Percentiles rank a stretch among this genome's conserved stretches.
phyloP scores from a whole-genome alignment of 805 yeast genomes.

The Metschnikowia chrysomelidarum region DNA sequence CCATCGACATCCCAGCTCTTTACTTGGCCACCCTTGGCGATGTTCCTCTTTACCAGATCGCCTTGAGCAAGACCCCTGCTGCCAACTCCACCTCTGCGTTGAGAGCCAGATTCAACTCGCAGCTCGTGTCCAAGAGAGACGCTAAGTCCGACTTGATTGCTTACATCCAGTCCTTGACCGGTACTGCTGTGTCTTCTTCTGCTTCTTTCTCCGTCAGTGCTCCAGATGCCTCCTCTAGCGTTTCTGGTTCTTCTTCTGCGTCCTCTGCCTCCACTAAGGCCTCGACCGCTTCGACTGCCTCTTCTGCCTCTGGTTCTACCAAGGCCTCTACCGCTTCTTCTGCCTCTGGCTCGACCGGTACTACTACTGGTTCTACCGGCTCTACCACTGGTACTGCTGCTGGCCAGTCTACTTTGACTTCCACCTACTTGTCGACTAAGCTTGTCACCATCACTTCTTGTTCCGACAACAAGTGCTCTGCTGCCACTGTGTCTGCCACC shows the following conservation, averaged over 20 bases:
- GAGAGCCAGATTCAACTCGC: conserved; percentile 34
- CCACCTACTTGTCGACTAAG: conserved; percentile 18
- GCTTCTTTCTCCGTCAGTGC: conserved; percentile 15
- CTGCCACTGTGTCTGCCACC: conserved; percentile 26
- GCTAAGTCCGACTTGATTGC: conserved; percentile 25
- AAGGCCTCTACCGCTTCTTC: conserved; percentile 13
- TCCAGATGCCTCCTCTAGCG: conserved; percentile 13
- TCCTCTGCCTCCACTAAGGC: too few relatives aligned
- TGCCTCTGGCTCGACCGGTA: conserved; percentile 12
- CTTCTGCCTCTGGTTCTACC: conserved; percentile 18
- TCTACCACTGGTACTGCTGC: conserved; percentile 14
- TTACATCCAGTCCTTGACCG: conserved; percentile 25
- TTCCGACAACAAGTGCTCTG: conserved; percentile 29
- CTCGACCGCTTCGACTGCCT: conserved; percentile 14
- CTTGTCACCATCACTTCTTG: conserved; percentile 34
- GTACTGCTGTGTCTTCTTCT: conserved; percentile 20
- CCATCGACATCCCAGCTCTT: conserved; percentile 33
- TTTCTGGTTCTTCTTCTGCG: conserved; percentile 17
- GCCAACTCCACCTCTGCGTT: conserved; percentile 41
- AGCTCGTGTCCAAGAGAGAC: conserved; percentile 33
- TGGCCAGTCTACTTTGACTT: conserved; percentile 17
- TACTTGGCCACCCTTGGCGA: conserved; percentile 23
- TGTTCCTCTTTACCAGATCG: conserved; percentile 30
- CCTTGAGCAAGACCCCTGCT: conserved; percentile 25
- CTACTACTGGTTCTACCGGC: conserved; percentile 16